These are phyloP conservation scores for Cicer cuneatum DNA, from an alignment of 306 rosid genomes.

Conservation along the genomic window DNA sequence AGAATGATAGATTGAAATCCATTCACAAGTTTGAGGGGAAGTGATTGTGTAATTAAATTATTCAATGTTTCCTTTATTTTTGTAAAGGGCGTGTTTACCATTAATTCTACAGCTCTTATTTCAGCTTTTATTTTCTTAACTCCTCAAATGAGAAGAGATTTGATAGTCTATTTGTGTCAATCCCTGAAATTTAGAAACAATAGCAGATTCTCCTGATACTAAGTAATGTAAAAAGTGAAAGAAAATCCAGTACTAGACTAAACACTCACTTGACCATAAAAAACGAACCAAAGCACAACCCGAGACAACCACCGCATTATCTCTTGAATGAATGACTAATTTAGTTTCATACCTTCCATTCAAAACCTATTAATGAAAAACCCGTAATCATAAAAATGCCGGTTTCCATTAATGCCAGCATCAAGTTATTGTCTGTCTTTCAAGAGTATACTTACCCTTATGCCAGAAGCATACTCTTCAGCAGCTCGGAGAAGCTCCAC, in stretches of 20 bases:
- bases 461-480: conserved; percentile 97
- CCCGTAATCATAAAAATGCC: conserved; percentile 15
- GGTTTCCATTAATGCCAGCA: conserved; percentile 14
- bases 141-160: too few species aligned
- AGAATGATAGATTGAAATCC: too few species aligned
- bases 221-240: neutral
- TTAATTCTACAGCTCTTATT: too few species aligned
- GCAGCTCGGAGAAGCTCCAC: conserved; percentile 99
- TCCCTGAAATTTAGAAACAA: too few species aligned
- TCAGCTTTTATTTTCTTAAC: too few species aligned
- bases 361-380: conserved; percentile 4
- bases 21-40: too few species aligned
- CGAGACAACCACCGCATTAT: neutral
- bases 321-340: neutral
- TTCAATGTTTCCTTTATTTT: too few species aligned
- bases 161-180: too few species aligned
- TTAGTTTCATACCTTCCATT: conserved; percentile 18
- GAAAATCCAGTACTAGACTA: neutral
- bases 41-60: too few species aligned
- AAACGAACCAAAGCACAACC: conserved; percentile 6
- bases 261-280: conserved; percentile 12
- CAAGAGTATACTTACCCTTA: conserved; percentile 73
- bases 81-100: too few species aligned
- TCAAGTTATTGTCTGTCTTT: conserved; percentile 38
- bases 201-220: too few species aligned